These are phyloP conservation scores for Bipolaris sorokiniana DNA, from an alignment of 2,329 filamentous ascomycete species.

Conservation along the genomic window DNA sequence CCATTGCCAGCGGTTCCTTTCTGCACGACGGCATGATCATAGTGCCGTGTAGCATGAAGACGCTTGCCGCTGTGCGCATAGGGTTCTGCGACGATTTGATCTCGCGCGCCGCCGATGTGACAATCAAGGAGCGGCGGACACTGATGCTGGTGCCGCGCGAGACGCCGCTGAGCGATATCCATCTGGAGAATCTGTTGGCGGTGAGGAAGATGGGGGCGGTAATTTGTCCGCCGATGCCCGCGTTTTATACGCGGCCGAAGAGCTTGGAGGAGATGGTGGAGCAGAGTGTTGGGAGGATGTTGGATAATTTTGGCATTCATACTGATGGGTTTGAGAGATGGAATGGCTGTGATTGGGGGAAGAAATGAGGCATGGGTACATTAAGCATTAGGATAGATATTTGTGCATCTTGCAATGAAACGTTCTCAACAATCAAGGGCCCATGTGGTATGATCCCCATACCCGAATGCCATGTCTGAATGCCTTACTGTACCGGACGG, in stretches of 20 bases:
- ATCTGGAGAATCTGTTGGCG: not conserved
- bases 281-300: not conserved
- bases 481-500: not conserved
- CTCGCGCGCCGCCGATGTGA: not conserved
- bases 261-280: not conserved
- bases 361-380: not conserved
- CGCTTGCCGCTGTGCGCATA: not conserved
- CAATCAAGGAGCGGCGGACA: not conserved
- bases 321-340: not conserved
- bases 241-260: not conserved
- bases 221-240: not conserved
- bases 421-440: not conserved
- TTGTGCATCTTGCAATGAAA: not conserved
- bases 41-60: conserved; percentile 1
- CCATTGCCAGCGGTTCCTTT: not conserved
- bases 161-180: not conserved
- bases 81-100: not conserved
- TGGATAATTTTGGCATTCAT: not conserved
- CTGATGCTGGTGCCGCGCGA: not conserved
- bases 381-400: not conserved
- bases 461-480: not conserved
- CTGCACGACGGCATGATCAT: not conserved
- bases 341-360: not conserved
- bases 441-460: not conserved
- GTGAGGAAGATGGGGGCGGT: not conserved